These are phyloP conservation scores for Vitellaria paradoxa DNA, from an alignment of 179 eudicot species.

Conservation along the genomic window DNA sequence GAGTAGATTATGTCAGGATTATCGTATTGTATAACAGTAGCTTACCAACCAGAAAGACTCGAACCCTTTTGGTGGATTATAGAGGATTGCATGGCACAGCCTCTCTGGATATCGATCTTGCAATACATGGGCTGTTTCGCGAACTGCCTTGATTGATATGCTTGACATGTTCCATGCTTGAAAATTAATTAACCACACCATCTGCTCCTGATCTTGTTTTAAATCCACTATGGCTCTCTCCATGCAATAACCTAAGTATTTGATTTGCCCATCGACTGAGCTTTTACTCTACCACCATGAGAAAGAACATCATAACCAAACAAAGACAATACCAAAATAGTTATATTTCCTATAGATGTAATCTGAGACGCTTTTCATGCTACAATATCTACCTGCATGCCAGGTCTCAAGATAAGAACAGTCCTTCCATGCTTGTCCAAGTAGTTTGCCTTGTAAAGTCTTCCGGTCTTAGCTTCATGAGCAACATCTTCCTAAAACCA, in stretches of 20 bases:
- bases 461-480: constrained; percentile 75
- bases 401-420: constrained; percentile 84
- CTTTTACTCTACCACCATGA: constrained; percentile 43
- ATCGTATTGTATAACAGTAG: neutral
- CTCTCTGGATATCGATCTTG: constrained; percentile 90
- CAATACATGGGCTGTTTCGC: constrained; percentile 63
- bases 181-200: constrained; percentile 85
- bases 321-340: neutral
- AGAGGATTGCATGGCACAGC: constrained; percentile 65
- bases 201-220: constrained; percentile 70
- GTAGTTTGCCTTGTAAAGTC: constrained; percentile 63
- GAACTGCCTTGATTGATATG: constrained; percentile 55
- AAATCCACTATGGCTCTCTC: constrained; percentile 67
- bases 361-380: neutral
- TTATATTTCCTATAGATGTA: neutral
- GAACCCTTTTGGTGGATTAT: constrained; percentile 78
- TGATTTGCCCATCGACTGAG: constrained; percentile 54
- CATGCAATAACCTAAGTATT: constrained; percentile 43
- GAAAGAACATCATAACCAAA: neutral
- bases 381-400: constrained; percentile 46
- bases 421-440: constrained; percentile 61
- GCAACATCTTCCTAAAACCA: constrained; percentile 57
- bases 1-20: neutral
- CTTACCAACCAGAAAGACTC: constrained; percentile 60
- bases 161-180: constrained; percentile 57